A percentile compares a stretch with the other conserved stretches of the same genome.
These are phyloP conservation scores for Claviceps monticola DNA, from an alignment of 2,329 filamentous ascomycete genomes.

Conservation along the genomic window DNA sequence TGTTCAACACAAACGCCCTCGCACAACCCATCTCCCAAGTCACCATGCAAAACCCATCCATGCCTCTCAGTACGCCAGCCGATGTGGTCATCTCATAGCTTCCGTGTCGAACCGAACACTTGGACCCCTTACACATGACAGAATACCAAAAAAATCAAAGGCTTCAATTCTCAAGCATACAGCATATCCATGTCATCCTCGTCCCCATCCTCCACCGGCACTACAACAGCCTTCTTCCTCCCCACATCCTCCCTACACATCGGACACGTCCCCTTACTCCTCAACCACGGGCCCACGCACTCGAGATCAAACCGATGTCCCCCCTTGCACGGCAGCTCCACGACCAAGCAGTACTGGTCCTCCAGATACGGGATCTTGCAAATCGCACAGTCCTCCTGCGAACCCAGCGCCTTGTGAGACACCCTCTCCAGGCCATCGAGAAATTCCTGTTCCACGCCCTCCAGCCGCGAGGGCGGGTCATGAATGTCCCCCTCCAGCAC, in stretches of 20 bases:
- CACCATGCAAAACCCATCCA: background rate
- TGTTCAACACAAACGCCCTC: background rate
- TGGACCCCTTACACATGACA: background rate
- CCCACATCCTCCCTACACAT: slow-evolving; percentile 47
- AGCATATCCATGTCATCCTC: slow-evolving; percentile 41
- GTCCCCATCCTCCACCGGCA: slow-evolving; percentile 28
- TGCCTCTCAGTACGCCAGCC: background rate
- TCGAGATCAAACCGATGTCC: slow-evolving; percentile 51
- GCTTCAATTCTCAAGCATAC: slow-evolving; percentile 18
- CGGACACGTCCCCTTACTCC: slow-evolving; percentile 50
- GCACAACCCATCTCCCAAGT: background rate
- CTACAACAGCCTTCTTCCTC: slow-evolving; percentile 34
- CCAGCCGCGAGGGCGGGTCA: slow-evolving; percentile 35
- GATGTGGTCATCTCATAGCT: background rate
- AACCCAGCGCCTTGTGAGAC: slow-evolving; percentile 31
- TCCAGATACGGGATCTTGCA: slow-evolving; percentile 49
- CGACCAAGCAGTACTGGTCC: slow-evolving; percentile 48
- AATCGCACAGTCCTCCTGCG: slow-evolving; percentile 45
- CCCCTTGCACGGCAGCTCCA: slow-evolving; percentile 47
- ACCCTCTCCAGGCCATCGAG: slow-evolving; percentile 47
- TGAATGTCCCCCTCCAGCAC: slow-evolving; percentile 36
- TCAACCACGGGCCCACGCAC: slow-evolving; percentile 52
- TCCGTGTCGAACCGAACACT: background rate
- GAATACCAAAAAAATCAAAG: background rate
- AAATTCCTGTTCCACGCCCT: slow-evolving; percentile 44